Evolutionary conservation across 768 basidiomycete species (phyloP).

Genomic region (Russula dissimulans): DNA sequence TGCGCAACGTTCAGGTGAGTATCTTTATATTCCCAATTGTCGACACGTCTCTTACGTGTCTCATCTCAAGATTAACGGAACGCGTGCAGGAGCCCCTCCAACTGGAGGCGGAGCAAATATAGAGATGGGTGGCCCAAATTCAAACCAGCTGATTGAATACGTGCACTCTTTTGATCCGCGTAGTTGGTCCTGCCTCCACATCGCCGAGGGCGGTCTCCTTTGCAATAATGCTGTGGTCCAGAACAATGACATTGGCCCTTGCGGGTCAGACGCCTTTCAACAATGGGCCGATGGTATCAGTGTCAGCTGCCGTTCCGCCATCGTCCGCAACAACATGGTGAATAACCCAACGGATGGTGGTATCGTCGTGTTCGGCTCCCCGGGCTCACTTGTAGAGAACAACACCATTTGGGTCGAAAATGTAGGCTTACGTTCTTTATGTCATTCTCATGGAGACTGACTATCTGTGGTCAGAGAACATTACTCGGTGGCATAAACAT

Average conservation of each 20-base stretch:
- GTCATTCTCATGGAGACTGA: background rate
- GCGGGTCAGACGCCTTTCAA: slow-evolving; percentile 53
- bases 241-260: slow-evolving; percentile 79
- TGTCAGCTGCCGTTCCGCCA: slow-evolving; percentile 52
- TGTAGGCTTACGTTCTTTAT: slow-evolving; percentile 32
- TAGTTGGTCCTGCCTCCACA: slow-evolving; percentile 76
- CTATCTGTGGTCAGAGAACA: slow-evolving; percentile 39
- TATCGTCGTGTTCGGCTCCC: slow-evolving; percentile 69
- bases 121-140: slow-evolving; percentile 73
- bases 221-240: slow-evolving; percentile 61
- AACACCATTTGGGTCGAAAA: slow-evolving; percentile 68
- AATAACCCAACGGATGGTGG: slow-evolving; percentile 71
- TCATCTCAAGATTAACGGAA: slow-evolving; percentile 61
- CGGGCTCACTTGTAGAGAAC: slow-evolving; percentile 63
- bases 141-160: slow-evolving; percentile 65
- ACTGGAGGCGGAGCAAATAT: slow-evolving; percentile 65
- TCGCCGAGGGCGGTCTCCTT: slow-evolving; percentile 55
- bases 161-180: slow-evolving; percentile 71
- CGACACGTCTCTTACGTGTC: background rate
- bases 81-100: slow-evolving; percentile 44
- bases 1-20: slow-evolving; percentile 65
- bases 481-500: slow-evolving; percentile 70
- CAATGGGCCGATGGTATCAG: slow-evolving; percentile 83
- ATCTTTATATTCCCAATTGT: background rate
- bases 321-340: slow-evolving; percentile 60